Evolutionary conservation across 805 yeast genomes (phyloP).

Genomic region (Nakazawaea ernobii): DNA sequence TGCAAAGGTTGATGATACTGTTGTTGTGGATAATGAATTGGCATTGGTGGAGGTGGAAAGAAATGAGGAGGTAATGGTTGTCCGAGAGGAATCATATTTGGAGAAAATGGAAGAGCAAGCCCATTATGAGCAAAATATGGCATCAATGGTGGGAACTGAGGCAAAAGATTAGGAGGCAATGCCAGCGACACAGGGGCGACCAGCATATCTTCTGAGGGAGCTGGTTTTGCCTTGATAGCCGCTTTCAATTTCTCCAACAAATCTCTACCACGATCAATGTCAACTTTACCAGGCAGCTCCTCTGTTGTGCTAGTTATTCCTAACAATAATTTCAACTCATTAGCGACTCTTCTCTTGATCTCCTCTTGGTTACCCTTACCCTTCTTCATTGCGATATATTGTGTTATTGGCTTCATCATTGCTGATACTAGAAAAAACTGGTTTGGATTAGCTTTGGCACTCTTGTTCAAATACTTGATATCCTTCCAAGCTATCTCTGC

Average conservation of each 20-base stretch:
- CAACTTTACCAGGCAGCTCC: constrained; percentile 12
- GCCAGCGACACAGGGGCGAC: constrained; percentile 9
- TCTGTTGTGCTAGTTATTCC: constrained; percentile 42
- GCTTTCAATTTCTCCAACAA: constrained; percentile 55
- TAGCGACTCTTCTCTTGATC: constrained; percentile 57
- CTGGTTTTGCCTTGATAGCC: constrained; percentile 27
- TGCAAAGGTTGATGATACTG: background rate
- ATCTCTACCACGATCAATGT: constrained; percentile 71
- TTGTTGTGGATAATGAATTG: constrained; percentile 16
- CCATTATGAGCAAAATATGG: constrained; percentile 10
- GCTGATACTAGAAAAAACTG: constrained; percentile 41
- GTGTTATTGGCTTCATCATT: constrained; percentile 43
- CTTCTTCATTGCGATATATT: constrained; percentile 53
- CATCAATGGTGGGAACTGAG: constrained; percentile 14
- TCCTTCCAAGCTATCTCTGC: constrained; percentile 76
- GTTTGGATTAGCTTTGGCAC: constrained; percentile 23
- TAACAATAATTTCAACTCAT: constrained; percentile 55
- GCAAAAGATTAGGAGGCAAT: constrained; percentile 9
- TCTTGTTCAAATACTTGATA: constrained; percentile 36
- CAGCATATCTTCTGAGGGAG: background rate
- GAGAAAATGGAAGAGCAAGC: constrained; percentile 14
- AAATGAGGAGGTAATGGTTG: background rate
- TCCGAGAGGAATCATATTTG: constrained; percentile 13
- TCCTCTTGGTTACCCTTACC: constrained; percentile 29
- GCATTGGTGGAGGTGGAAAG: constrained; percentile 5